A percentile compares a stretch with the other conserved stretches of the same genome.
Conservation (phyloP, 345 rosid genomes). For the Corchorus capsularis region DNA sequence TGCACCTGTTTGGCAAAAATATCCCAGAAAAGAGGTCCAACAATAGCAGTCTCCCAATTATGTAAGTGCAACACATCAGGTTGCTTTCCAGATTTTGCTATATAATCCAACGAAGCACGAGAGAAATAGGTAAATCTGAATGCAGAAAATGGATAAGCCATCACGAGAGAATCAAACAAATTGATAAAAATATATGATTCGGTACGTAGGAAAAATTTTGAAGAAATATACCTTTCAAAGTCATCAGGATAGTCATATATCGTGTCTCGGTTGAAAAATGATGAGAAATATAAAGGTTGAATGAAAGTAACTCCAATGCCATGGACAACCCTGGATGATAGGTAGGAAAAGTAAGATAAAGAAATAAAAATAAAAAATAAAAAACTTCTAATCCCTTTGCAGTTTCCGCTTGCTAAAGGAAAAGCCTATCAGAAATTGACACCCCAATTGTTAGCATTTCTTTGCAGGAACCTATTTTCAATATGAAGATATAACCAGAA, state of each 20-base stretch:
- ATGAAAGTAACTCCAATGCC: constrained; percentile 84
- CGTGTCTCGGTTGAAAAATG: constrained; percentile 68
- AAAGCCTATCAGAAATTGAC: constrained; percentile 2
- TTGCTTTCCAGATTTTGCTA: constrained; percentile 77
- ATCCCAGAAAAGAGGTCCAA: constrained; percentile 94
- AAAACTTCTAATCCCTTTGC: not conserved
- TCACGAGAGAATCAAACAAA: constrained; percentile 21
- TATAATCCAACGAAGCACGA: constrained; percentile 84
- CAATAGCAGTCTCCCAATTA: constrained; percentile 83
- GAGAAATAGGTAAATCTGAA: constrained; percentile 80
- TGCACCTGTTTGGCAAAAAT: constrained; percentile 71
- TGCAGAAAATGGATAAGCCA: constrained; percentile 20
- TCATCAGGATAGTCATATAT: constrained; percentile 76
- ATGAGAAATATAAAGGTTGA: constrained; percentile 62
- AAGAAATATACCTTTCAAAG: constrained; percentile 45
- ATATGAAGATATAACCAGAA: constrained; percentile 3
- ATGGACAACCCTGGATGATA: constrained; percentile 53
- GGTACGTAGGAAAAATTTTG: not conserved
- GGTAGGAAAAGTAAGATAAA: constrained; percentile 12
- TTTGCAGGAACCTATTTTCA: constrained; percentile 1
- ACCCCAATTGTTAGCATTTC: not conserved
- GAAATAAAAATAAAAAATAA: too few relatives aligned
- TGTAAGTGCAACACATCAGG: constrained; percentile 90
- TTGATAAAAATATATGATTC: not conserved
- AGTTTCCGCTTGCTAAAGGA: constrained; percentile 11